Evolutionary conservation across 2,329 filamentous ascomycete genomes (phyloP).

Genomic region (Fusarium sp.): DNA sequence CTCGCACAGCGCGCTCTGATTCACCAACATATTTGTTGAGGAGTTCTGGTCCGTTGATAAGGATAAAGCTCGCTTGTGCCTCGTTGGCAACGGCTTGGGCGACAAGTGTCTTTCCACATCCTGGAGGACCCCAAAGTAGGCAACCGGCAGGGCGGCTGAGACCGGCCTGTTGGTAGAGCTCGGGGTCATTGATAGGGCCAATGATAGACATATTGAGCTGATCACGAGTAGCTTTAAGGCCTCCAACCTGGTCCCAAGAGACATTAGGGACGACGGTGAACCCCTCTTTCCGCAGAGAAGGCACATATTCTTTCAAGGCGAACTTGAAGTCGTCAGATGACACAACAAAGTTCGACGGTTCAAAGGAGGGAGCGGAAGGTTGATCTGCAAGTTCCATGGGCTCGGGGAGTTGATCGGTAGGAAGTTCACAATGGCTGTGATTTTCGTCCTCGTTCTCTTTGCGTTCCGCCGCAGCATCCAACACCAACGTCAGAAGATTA

Average conservation of each 20-base stretch:
- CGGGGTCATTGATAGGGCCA: constrained; percentile 86
- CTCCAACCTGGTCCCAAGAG: constrained; percentile 93
- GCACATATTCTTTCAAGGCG: constrained; percentile 73
- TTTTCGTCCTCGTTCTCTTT: constrained; percentile 17
- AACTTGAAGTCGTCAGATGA: constrained; percentile 72
- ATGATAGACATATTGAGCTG: constrained; percentile 90
- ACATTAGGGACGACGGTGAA: constrained; percentile 95
- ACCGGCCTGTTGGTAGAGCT: constrained; percentile 80
- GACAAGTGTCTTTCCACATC: constrained; percentile 95
- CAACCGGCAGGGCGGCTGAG: constrained; percentile 87
- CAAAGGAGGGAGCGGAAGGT: constrained; percentile 1
- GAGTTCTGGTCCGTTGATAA: constrained; percentile 94
- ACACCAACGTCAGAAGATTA: constrained; percentile 66
- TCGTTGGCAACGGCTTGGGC: constrained; percentile 97
- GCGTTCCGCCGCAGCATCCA: constrained; percentile 55
- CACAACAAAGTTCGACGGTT: constrained; percentile 22
- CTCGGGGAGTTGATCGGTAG: constrained; percentile 14
- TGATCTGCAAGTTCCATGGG: constrained; percentile 37
- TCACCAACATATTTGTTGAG: constrained; percentile 99
- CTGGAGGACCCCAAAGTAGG: constrained; percentile 94
- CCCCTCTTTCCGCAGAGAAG: constrained; percentile 85
- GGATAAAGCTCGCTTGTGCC: constrained; percentile 97
- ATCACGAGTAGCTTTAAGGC: constrained; percentile 81
- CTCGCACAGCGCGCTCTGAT: constrained; percentile 90
- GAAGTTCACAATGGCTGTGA: constrained; percentile 4